A percentile compares a stretch with the other conserved stretches of the same genome.
phyloP scores from a whole-genome alignment of 2,329 filamentous ascomycete genomes.

The Cercospora beticola region DNA sequence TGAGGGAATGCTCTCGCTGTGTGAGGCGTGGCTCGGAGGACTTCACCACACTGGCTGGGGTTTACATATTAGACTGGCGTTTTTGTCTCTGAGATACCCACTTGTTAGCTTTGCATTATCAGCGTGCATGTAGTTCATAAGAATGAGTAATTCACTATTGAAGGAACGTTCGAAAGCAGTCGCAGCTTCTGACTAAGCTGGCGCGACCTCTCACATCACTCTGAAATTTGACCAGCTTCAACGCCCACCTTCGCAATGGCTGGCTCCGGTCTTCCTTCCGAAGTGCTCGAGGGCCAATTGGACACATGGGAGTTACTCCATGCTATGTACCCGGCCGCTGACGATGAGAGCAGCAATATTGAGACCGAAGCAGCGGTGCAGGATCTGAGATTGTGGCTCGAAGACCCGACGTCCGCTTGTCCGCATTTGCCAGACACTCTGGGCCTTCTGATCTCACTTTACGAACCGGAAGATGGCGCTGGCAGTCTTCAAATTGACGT shows the following conservation, averaged over 20 bases:
- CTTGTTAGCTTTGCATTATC: conserved; percentile 5
- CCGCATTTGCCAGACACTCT: conserved; percentile 7
- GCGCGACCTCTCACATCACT: neutral
- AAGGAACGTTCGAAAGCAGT: neutral
- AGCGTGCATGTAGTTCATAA: neutral
- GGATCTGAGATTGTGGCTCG: conserved; percentile 20
- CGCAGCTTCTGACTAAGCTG: neutral
- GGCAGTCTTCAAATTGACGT: conserved; percentile 5
- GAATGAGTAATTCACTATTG: neutral
- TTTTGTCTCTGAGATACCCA: conserved; percentile 10
- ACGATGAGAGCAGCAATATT: conserved; percentile 12
- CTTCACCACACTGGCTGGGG: neutral
- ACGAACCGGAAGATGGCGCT: neutral
- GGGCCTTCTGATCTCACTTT: neutral
- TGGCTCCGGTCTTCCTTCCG: neutral
- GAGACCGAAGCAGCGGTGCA: conserved; percentile 23
- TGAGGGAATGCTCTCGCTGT: neutral
- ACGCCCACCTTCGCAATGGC: conserved; percentile 10
- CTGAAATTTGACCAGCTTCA: neutral
- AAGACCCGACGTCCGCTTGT: conserved; percentile 3
- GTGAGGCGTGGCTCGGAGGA: neutral
- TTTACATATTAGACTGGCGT: neutral
- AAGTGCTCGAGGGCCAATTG: conserved; percentile 20
- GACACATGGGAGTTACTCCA: conserved; percentile 50
- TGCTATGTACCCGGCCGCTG: conserved; percentile 52